These are phyloP conservation scores for Bauhinia variegata DNA, from an alignment of 306 rosid genomes.

Conservation along the genomic window DNA sequence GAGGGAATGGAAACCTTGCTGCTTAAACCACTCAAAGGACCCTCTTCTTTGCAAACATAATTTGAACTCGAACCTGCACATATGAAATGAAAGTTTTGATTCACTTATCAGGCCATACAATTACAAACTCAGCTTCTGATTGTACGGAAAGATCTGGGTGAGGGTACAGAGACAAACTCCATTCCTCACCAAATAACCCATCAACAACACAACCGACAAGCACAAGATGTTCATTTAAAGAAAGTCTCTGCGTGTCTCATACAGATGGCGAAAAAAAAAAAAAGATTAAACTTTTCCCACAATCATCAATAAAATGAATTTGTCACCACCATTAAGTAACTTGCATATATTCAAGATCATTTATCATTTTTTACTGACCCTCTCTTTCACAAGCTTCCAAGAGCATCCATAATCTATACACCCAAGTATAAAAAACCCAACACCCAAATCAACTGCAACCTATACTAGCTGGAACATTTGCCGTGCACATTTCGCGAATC, in stretches of 20 bases:
- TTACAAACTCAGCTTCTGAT: constrained; percentile 26
- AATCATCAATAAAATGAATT: too few species aligned
- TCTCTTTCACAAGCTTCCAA: background rate
- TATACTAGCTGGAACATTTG: too few species aligned
- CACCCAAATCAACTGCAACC: background rate
- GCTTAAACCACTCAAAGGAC: constrained; percentile 44
- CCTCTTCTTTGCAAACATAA: constrained; percentile 38
- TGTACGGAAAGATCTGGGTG: background rate
- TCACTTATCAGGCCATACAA: constrained; percentile 27
- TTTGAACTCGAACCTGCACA: constrained; percentile 57
- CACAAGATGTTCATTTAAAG: constrained; percentile 21
- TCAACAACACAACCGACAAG: constrained; percentile 11
- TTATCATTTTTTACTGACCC: background rate
- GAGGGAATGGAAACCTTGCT: constrained; percentile 59
- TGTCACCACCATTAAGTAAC: background rate
- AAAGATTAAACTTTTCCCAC: too few species aligned
- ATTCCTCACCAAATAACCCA: constrained; percentile 13
- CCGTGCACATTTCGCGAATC: constrained; percentile 23
- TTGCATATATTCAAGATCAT: background rate
- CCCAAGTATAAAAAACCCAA: constrained; percentile 2
- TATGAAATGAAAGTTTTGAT: constrained; percentile 15
- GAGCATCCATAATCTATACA: background rate
- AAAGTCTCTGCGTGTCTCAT: constrained; percentile 10
- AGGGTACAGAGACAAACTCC: background rate
- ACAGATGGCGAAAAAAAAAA: constrained; percentile 18